These are phyloP conservation scores for Ananas comosus DNA, from an alignment of 176 grass and related monocot species.

Conservation along the genomic window DNA sequence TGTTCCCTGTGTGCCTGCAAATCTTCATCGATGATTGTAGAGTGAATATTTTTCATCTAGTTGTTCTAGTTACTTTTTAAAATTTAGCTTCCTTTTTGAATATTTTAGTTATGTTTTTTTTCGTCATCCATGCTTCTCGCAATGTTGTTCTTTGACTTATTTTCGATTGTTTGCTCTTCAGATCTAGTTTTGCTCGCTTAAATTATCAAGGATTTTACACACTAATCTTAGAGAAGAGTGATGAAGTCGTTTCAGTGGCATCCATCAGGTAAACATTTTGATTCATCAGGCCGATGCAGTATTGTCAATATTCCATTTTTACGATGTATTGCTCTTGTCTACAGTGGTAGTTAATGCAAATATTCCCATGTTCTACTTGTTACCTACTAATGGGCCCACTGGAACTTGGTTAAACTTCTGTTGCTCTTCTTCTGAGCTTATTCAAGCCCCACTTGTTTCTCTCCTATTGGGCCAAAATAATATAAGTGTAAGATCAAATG, in stretches of 20 bases:
- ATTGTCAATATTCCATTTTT: background rate
- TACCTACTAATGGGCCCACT: too few relatives aligned
- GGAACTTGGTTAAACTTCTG: too few relatives aligned
- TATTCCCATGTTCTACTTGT: background rate
- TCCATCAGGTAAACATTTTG: conserved; percentile 49
- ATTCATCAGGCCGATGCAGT: background rate
- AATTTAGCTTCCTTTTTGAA: too few relatives aligned
- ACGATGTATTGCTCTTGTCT: background rate
- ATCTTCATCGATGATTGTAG: too few relatives aligned
- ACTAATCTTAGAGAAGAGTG: conserved; percentile 55
- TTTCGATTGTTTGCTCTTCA: conserved; percentile 14
- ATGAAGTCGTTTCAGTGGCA: conserved; percentile 56
- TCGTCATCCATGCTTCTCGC: background rate
- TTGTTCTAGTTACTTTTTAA: too few relatives aligned
- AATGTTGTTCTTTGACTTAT: background rate
- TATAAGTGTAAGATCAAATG: too few relatives aligned
- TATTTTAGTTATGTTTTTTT: background rate
- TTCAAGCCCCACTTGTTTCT: too few relatives aligned
- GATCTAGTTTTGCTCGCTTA: conserved; percentile 58
- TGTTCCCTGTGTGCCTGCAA: too few relatives aligned
- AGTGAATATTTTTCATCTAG: too few relatives aligned
- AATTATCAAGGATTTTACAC: conserved; percentile 76
- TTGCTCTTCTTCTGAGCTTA: too few relatives aligned
- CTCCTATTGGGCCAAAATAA: too few relatives aligned
- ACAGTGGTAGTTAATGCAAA: background rate